Evolutionary conservation across 352 stramenopile genomes (phyloP).

Genomic region (Globisporangium nodosum): DNA sequence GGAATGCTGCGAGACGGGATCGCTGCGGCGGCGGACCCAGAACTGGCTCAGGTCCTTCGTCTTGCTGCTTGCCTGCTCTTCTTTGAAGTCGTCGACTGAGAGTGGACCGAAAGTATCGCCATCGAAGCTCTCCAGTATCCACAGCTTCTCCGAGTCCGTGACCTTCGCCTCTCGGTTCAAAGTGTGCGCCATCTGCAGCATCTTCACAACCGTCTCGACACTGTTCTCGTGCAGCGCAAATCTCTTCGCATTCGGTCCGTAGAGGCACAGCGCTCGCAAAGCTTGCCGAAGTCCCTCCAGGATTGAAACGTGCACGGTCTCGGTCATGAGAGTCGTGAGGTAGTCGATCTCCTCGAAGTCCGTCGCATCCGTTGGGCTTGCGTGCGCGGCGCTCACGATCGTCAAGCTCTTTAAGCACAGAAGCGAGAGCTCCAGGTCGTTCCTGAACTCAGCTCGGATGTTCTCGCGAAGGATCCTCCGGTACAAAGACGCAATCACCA

Average conservation of each 20-base stretch:
- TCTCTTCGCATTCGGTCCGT: slow-evolving; percentile 47
- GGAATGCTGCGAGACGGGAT: slow-evolving; percentile 26
- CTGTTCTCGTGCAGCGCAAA: slow-evolving; percentile 29
- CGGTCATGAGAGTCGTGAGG: slow-evolving; percentile 49
- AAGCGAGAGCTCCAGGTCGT: slow-evolving; percentile 58
- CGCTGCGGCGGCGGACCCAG: slow-evolving; percentile 27
- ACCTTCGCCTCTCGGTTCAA: slow-evolving; percentile 23
- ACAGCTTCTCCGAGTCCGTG: slow-evolving; percentile 30
- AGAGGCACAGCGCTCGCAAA: slow-evolving; percentile 47
- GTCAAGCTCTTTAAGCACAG: slow-evolving; percentile 56
- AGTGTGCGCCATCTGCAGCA: slow-evolving; percentile 64
- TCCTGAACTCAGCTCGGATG: slow-evolving; percentile 55
- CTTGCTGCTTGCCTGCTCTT: slow-evolving; percentile 8
- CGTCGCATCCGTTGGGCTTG: slow-evolving; percentile 23
- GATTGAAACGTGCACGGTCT: slow-evolving; percentile 57
- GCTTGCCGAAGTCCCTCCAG: slow-evolving; percentile 51
- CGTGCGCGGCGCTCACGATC: slow-evolving; percentile 54
- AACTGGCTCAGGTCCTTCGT: slow-evolving; percentile 22
- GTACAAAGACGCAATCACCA: slow-evolving; percentile 57
- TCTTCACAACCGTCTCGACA: slow-evolving; percentile 44
- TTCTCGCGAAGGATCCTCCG: slow-evolving; percentile 73
- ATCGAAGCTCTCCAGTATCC: slow-evolving; percentile 31
- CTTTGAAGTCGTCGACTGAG: slow-evolving; percentile 46
- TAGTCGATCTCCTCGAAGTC: slow-evolving; percentile 73
- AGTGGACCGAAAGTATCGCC: slow-evolving; percentile 25